Evolutionary conservation across 352 stramenopile genomes (phyloP).

Genomic region (Pythium sp.): DNA sequence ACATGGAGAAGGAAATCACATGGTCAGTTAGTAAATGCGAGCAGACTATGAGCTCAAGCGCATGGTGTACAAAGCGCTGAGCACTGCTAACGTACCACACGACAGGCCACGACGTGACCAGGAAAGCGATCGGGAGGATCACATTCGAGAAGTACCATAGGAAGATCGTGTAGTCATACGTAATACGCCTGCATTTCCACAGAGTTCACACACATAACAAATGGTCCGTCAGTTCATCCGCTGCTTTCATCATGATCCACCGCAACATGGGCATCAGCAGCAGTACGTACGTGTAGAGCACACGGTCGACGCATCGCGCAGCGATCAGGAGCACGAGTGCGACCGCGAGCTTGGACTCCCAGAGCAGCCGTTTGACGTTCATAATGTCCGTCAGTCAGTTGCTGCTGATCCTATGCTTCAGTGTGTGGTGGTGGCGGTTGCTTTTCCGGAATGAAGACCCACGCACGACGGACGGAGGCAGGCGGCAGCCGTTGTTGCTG

Average conservation of each 20-base stretch:
- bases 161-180: constrained; percentile 85
- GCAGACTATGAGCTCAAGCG: neutral
- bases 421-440: neutral
- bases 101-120: constrained; percentile 71
- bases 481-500: neutral
- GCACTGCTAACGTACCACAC: constrained; percentile 39
- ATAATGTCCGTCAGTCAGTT: constrained; percentile 19
- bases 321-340: constrained; percentile 75
- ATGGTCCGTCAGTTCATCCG: neutral
- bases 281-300: constrained; percentile 78
- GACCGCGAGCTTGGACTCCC: constrained; percentile 83
- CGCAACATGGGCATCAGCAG: neutral
- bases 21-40: neutral
- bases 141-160: constrained; percentile 88
- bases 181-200: constrained; percentile 59
- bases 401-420: neutral
- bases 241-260: neutral
- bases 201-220: no score
- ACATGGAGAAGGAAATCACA: neutral
- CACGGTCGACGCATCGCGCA: constrained; percentile 77
- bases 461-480: neutral
- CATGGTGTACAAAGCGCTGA: neutral
- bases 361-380: constrained; percentile 72
- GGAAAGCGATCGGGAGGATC: constrained; percentile 74
- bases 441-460: constrained; percentile 11